Percentiles rank a stretch among this genome's conserved stretches.
phyloP scores from a whole-genome alignment of 2,329 filamentous ascomycete species.

The Xenoacremonium recifei region DNA sequence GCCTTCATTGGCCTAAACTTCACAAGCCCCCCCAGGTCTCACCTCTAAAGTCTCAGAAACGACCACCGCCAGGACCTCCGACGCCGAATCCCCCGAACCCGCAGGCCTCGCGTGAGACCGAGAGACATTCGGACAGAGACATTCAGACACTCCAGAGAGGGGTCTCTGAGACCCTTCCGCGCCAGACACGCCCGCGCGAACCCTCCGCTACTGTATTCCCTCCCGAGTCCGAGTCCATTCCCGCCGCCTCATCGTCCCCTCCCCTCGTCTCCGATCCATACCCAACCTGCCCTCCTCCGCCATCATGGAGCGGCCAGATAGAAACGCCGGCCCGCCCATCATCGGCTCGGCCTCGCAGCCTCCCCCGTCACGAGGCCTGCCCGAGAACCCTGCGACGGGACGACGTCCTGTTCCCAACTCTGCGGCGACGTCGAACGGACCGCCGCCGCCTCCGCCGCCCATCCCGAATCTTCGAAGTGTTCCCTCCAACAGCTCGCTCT shows the following conservation, averaged over 20 bases:
- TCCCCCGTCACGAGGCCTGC: slow-evolving; percentile 33
- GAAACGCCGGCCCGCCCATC: slow-evolving; percentile 24
- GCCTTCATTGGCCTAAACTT: slow-evolving; percentile 32
- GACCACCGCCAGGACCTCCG: too few species aligned
- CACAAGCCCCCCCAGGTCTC: too few species aligned
- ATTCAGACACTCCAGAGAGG: slow-evolving; percentile 17
- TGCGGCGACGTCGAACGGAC: slow-evolving; percentile 38
- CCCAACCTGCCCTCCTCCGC: slow-evolving; percentile 18
- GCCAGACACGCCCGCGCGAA: slow-evolving; percentile 17
- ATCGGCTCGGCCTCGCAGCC: slow-evolving; percentile 22
- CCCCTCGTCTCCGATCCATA: slow-evolving; percentile 6
- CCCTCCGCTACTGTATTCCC: too few species aligned
- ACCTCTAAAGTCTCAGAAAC: too few species aligned
- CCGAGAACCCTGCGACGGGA: slow-evolving; percentile 39
- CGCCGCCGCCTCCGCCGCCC: slow-evolving; percentile 42
- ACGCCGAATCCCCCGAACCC: too few species aligned
- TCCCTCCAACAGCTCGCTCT: slow-evolving; percentile 46
- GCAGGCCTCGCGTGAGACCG: slow-evolving; percentile 5
- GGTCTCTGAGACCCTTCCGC: slow-evolving; percentile 31
- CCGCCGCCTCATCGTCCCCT: slow-evolving; percentile 18
- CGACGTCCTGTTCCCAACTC: slow-evolving; percentile 40
- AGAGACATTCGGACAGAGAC: slow-evolving; percentile 17
- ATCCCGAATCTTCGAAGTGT: slow-evolving; percentile 48
- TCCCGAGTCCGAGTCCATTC: too few species aligned
- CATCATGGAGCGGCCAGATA: slow-evolving; percentile 35